Base-by-base conservation (phyloP, 257 asterid genomes). In the Marsdenia floribunda region DNA sequence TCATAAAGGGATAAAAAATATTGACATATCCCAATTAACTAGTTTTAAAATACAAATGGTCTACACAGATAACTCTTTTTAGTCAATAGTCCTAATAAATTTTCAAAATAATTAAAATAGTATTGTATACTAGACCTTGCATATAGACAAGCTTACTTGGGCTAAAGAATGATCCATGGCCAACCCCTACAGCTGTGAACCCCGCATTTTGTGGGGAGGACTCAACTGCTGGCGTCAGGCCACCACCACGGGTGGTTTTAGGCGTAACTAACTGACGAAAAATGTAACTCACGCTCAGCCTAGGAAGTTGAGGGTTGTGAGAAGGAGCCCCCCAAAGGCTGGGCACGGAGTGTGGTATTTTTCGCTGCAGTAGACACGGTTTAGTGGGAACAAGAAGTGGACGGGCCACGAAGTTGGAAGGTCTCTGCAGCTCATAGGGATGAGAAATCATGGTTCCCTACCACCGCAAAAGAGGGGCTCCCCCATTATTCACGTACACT, bases 171-270 rank as follows among this genome's bases (percentile, higher is more conserved):
- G 73, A 65, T 24, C 59, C 8, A 2, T 60, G 49, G 4, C 24
- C 10, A 5, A 57, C 58, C 68, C 44, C 29, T 13, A 38, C 15
- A 46, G 59, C 26, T 26, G 49, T 44, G 40, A 60, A 21, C 50
- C 7, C 60, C 75, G 55, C 16, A 21, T 52, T 59, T 33, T 68
- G n/a, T 2, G 78, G 40, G 21, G 75, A 76, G 52, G 74, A 46
- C 38, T 2, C 53, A 3, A 49, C 22, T 47, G 64, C 64, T 4
- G 71, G 71, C 8, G 8, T 29, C 35, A 46, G 57, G 3, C 54
- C 71, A 3, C 55, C 33, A 0, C 49, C 49, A 44, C 49, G 12
- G n/a, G 73, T 50, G 53, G 49, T 35, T 65, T 12, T 61, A 15
- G 74, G 77, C 13, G 50, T 29, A 24, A 72, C 4, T 24, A 19